phyloP scores from a whole-genome alignment of 1,284 basidiomycete species.

The Microbotryum intermedium region DNA sequence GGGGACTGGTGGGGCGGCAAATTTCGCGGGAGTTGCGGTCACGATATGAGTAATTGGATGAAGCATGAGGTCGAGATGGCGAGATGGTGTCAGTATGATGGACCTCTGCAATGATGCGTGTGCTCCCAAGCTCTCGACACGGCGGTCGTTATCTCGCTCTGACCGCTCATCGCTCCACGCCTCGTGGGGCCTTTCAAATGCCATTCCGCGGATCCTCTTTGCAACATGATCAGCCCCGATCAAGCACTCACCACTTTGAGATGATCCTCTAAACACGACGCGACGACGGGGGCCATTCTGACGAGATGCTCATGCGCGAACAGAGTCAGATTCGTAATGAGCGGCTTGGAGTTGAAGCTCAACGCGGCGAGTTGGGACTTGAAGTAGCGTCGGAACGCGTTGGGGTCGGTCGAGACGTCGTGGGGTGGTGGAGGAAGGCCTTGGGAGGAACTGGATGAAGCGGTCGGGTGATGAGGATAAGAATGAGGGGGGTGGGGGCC shows the following conservation, averaged over 20 bases:
- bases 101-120: neutral
- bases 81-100: neutral
- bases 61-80: neutral
- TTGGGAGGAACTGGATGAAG: neutral
- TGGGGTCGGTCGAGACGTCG: slow-evolving; percentile 42
- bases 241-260: slow-evolving; percentile 55
- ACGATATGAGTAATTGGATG: neutral
- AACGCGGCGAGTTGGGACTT: slow-evolving; percentile 66
- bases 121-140: too few relatives aligned
- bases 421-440: slow-evolving; percentile 21
- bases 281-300: slow-evolving; percentile 66
- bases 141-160: too few relatives aligned
- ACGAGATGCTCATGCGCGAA: slow-evolving; percentile 79
- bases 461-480: neutral
- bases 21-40: neutral
- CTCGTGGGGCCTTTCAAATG: too few relatives aligned
- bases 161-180: too few relatives aligned
- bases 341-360: slow-evolving; percentile 88
- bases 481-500: too few relatives aligned
- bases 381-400: slow-evolving; percentile 56
- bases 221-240: too few relatives aligned
- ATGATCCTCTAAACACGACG: slow-evolving; percentile 77
- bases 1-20: slow-evolving; percentile 13
- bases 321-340: slow-evolving; percentile 91
- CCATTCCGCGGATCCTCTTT: too few relatives aligned